Evolutionary conservation across 306 rosid species (phyloP), one percentile per base, ranked within the genome.

Genomic region (Trifolium repens): DNA sequence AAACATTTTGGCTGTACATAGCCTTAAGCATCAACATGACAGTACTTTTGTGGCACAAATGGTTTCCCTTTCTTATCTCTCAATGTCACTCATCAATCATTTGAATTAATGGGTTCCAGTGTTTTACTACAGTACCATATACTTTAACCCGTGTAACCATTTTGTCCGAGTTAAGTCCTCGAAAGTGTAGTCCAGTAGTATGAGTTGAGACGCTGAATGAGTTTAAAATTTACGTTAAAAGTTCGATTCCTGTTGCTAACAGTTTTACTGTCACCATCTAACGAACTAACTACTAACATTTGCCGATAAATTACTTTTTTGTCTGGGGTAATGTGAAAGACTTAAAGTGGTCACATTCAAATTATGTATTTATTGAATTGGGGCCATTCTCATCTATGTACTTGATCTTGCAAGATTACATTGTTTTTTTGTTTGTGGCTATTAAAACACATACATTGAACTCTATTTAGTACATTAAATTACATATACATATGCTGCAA

Each of bases 321-420:
- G 59, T 53, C 60, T 55, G 50, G 71, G 66, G 57, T 75, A 76
- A 74, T 75, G 71, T 46, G 27, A 37, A 58, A 65, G 8, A 22
- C 6, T 55, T 54, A 22, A 30, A 26, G 12, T 26, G 74, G 80
- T 77, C 83, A 60, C 90, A 80, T 78, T 87, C 67, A 74, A 52
- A 55, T 76, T 78, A 76, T 43, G 59, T 79, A 86, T 86, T 83
- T 74, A 87, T 81, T 87, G 81, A 75, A 70, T 52, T 66, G 76
- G 85, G 87, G 77, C 84, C 85, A 79, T 86, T 80, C 64, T 10
- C 61, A 74, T 66, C 71, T 69, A 75, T 11, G 32, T 80, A 80
- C 64, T 71, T 63, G 71, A 73, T 67, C 79, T 64, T 67, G 69
- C 71, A 79, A 81, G 77, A 81, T 89, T 63, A 46, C 72, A 44